Base-by-base conservation (phyloP, 257 asterid species). In the Solanum tarijense region DNA sequence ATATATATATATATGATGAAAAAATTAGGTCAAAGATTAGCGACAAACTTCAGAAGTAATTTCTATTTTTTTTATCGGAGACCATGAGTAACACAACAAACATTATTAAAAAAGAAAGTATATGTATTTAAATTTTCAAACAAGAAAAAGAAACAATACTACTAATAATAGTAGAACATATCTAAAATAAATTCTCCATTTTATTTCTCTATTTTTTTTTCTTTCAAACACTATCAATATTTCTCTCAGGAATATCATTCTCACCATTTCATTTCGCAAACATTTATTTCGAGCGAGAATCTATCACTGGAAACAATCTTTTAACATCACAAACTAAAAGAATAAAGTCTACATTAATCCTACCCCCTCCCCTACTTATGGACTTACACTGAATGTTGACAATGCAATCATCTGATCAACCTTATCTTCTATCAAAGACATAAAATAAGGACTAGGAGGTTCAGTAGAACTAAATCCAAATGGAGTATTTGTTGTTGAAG, bases 391-490 rank as follows among this genome's bases (percentile, higher is more conserved):
- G 4, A 12, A 69, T 8, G 5, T 13, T 31, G 6, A 25, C 18
- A 35, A 3, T 27, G 20, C 20, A 78, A 41, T 41, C 4, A 55
- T 55, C 4, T 6, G n/a, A 55, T 78, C 85, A 46, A 2, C 85
- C 25, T 81, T 36, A 46, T 5, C 27, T 85, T 86, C 90, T 39
- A 72, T 81, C 14, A 35, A 18, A 62, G 93, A 89, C 36, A 92
- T 78, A 69, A 90, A 91, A 4, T 91, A 23, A 35, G 27, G 93
- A 68, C 92, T 89, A 39, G 87, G 84, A 11, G 92, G 90, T 12
- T 91, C 88, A 39, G 86, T 89, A 7, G 93, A 91, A 18, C 87
- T 86, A 58, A 86, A 91, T 1, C 94, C 92, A n/a, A 91, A 89
- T 0, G 93, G 94, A 74, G 25, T n/a, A 35, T 21, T 21, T 74